Evolutionary conservation across 1,284 basidiomycete genomes (phyloP).

Genomic region (Boletus mariae): DNA sequence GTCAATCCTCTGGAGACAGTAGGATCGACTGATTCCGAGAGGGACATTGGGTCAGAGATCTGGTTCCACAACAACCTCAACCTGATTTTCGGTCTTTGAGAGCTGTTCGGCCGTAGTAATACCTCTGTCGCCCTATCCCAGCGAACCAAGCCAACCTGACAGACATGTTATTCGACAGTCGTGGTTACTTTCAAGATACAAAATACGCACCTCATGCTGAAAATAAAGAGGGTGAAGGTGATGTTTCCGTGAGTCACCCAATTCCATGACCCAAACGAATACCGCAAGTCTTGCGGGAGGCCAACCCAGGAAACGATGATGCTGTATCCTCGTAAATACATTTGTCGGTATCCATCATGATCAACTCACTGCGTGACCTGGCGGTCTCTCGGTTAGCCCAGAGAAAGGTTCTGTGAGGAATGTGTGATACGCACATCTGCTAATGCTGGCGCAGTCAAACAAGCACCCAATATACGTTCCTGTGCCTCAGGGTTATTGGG

Average conservation of each 20-base stretch:
- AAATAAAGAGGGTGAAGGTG: slow-evolving; percentile 43
- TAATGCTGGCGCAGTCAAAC: slow-evolving; percentile 61
- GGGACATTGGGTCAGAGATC: too few species aligned
- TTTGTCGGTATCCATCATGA: neutral
- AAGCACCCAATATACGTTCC: slow-evolving; percentile 66
- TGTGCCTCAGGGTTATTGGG: slow-evolving; percentile 58
- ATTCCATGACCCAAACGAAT: slow-evolving; percentile 56
- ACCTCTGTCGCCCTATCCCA: slow-evolving; percentile 58
- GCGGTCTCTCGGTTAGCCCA: too few species aligned
- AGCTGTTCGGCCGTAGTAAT: slow-evolving; percentile 42
- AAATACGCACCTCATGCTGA: slow-evolving; percentile 46
- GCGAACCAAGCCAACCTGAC: slow-evolving; percentile 59
- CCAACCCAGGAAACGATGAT: slow-evolving; percentile 53
- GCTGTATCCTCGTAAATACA: slow-evolving; percentile 36
- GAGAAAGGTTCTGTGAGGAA: too few species aligned
- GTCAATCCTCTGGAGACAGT: too few species aligned
- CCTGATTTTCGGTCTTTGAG: slow-evolving; percentile 18
- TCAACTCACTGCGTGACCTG: too few species aligned
- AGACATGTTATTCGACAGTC: neutral
- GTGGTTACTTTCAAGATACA: slow-evolving; percentile 1
- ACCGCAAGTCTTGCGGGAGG: slow-evolving; percentile 56
- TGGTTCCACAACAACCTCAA: neutral
- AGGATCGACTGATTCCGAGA: too few species aligned
- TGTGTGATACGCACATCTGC: slow-evolving; percentile 58
- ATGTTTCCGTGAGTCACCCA: slow-evolving; percentile 73